Evolutionary conservation across 2,329 filamentous ascomycete genomes (phyloP), one percentile per base, ranked within the genome.

Genomic region (Penicillium sp.): DNA sequence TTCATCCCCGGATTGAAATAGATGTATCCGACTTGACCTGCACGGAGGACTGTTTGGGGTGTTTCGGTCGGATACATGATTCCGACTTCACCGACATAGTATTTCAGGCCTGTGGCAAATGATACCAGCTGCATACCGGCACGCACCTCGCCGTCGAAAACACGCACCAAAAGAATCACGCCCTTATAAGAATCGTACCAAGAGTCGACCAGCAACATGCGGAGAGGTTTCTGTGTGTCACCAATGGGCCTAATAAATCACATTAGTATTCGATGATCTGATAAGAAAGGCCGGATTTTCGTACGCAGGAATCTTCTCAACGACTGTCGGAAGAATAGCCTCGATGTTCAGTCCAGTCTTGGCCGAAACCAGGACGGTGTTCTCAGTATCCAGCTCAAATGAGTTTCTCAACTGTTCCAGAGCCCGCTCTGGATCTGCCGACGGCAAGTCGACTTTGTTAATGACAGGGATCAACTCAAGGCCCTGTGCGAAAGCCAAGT

Each of bases 1-100:
- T 98, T 98, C 95, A 99, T 99, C 54, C 93, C 95, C 0, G 95
- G 95, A 70, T 97, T 99, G 81, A 99, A 98, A 77, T 89, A 92
- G 43, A 99, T 87, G 71, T 99, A 99, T 50, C 95, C 95, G 2
- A 99, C 92, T 76, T 99, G 95, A 1, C 95, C 95, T 0, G 95
- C 93, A 4, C 92, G 88, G 52, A 99, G 80, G 8, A 87, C 81
- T 1, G 83, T 86, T 75, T 96, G 92, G 0, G 93, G 86, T 0
- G 90, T 93, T 69, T 93, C 91, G 44, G 91, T 83, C 0, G 95
- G 95, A 69, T 98, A 92, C 84, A 97, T 95, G 63, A 99, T 97
- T 35, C 95, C 95, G 0, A 99, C 93, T 74, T 99, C 93, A 14
- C 95, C 95, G 5, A 98, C 92, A 8, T 87, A 92, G 77, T 99